Percentiles rank a stretch among this genome's conserved stretches.
phyloP scores from a whole-genome alignment of 768 basidiomycete genomes.

The Cystofilobasidium macerans region DNA sequence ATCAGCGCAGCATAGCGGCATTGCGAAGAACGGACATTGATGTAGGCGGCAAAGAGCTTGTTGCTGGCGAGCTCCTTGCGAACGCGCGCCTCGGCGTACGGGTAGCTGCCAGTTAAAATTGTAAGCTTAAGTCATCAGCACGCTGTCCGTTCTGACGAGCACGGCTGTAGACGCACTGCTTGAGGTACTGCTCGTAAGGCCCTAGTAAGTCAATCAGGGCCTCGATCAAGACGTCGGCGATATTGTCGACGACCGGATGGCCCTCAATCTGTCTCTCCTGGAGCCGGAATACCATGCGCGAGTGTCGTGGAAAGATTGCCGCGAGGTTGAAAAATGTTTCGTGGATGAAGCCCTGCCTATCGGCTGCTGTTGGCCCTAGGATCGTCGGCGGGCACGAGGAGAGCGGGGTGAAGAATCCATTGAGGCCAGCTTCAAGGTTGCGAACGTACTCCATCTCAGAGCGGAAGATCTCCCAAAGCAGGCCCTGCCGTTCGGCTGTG shows the following conservation, averaged over 20 bases:
- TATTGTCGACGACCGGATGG: conserved; percentile 16
- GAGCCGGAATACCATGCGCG: conserved; percentile 17
- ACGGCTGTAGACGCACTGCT: conserved; percentile 19
- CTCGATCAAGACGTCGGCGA: conserved; percentile 21
- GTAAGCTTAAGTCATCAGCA: background rate
- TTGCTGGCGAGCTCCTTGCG: conserved; percentile 17
- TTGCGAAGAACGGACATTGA: conserved; percentile 1
- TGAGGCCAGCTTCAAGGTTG: conserved; percentile 20
- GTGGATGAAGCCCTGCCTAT: too few relatives aligned
- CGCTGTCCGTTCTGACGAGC: background rate
- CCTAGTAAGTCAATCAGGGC: conserved; percentile 13
- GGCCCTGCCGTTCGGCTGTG: conserved; percentile 18
- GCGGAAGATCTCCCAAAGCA: conserved; percentile 25
- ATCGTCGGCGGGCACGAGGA: too few relatives aligned
- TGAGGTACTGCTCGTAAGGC: conserved; percentile 23
- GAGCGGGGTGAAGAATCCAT: conserved; percentile 10
- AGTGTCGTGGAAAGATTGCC: conserved; percentile 1
- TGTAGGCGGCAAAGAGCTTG: background rate
- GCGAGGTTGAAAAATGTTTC: background rate
- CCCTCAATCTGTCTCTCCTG: conserved; percentile 23
- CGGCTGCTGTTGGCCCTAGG: too few relatives aligned
- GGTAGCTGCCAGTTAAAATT: background rate
- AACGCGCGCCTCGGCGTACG: conserved; percentile 23
- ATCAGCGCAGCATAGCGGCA: too few relatives aligned
- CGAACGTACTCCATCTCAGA: conserved; percentile 20